A percentile compares a stretch with the other conserved stretches of the same genome.
These are phyloP conservation scores for Scleroderma citrinum DNA, from an alignment of 768 basidiomycete species.

Conservation along the genomic window DNA sequence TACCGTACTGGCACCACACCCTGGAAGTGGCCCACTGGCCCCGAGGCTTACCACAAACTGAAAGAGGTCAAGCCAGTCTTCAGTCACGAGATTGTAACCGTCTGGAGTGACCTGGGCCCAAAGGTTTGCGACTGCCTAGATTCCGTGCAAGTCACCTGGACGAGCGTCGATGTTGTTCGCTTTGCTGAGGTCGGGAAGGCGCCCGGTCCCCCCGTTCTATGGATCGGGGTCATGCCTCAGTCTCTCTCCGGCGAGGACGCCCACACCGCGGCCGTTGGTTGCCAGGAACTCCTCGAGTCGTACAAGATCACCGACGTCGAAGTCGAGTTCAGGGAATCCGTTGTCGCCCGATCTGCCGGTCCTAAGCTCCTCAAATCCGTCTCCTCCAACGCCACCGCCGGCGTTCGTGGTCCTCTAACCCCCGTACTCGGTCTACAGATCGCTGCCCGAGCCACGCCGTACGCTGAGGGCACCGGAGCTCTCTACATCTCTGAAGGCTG, in stretches of 20 bases:
- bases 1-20: conserved; percentile 23
- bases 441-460: conserved; percentile 26
- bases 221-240: conserved; percentile 35
- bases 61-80: conserved; percentile 30
- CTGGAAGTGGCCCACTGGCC: conserved; percentile 14
- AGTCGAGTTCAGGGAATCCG: conserved; percentile 32
- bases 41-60: conserved; percentile 7
- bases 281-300: conserved; percentile 29
- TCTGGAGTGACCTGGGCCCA: conserved; percentile 26
- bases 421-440: conserved; percentile 31
- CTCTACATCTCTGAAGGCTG: conserved; percentile 33
- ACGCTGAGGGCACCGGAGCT: conserved; percentile 29
- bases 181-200: conserved; percentile 23
- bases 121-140: conserved; percentile 26
- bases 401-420: conserved; percentile 20
- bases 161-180: conserved; percentile 30
- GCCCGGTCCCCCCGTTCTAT: conserved; percentile 30
- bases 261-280: conserved; percentile 23
- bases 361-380: conserved; percentile 28
- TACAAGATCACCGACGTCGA: conserved; percentile 31
- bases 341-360: conserved; percentile 23
- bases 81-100: conserved; percentile 25
- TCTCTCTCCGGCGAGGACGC: conserved; percentile 26
- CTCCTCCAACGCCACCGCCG: conserved; percentile 9
- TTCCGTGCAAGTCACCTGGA: conserved; percentile 27